Conservation (phyloP, 148 eudicot genomes). For the Rhododendron henanense region DNA sequence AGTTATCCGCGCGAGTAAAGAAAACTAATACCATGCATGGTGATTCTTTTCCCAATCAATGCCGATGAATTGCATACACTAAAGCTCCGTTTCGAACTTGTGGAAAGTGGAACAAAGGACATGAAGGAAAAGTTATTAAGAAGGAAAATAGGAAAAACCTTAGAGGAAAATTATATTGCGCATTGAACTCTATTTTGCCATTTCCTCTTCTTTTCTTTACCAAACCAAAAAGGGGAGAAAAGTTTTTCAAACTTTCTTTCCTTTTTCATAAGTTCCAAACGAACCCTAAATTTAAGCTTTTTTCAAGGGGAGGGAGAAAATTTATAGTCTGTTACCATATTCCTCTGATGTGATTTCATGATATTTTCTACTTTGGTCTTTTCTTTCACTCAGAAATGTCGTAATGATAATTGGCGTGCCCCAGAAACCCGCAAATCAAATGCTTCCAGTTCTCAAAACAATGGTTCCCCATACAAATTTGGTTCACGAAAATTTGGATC, state of each 20-base stretch:
- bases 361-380: not conserved
- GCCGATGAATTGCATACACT: not conserved
- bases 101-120: too few species aligned
- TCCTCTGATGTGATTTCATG: not conserved
- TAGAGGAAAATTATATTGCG: too few species aligned
- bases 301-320: not conserved
- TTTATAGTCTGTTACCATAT: not conserved
- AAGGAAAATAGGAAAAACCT: too few species aligned
- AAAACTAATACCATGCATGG: too few species aligned
- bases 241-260: too few species aligned
- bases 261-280: too few species aligned
- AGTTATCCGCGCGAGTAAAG: not conserved
- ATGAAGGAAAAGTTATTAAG: too few species aligned
- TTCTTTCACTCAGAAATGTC: conserved; percentile 9
- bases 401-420: conserved; percentile 15
- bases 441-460: not conserved
- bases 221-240: too few species aligned
- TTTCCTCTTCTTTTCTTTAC: too few species aligned
- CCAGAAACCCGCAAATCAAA: not conserved
- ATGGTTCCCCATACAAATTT: not conserved
- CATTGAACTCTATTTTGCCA: too few species aligned
- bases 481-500: conserved; percentile 8
- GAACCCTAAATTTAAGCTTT: not conserved
- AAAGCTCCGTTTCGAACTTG: too few species aligned
- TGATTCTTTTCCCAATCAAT: not conserved